Percentiles rank a stretch among this genome's conserved stretches.
Conservation (phyloP, 371 early-diverging fungal species). For the Chytridium lagenaria region DNA sequence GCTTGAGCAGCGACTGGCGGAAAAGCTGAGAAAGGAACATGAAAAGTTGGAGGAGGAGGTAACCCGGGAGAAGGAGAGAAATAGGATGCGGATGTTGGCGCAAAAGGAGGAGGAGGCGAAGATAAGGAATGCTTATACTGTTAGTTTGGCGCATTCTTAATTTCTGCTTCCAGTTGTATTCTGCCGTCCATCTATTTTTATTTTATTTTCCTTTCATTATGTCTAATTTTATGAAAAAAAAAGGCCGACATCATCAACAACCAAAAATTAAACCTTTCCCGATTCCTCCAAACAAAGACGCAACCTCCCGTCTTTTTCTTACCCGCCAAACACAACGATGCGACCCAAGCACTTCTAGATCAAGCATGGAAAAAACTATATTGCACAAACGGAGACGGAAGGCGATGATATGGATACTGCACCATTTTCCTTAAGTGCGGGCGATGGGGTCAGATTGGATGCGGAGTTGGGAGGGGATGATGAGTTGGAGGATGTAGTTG, state of each 20-base stretch:
- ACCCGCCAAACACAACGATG: constrained; percentile 50
- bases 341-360: constrained; percentile 14
- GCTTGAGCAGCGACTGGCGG: constrained; percentile 13
- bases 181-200: neutral
- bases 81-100: neutral
- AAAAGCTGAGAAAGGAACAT: constrained; percentile 10
- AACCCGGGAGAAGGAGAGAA: neutral
- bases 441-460: neutral
- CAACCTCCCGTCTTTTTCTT: constrained; percentile 58
- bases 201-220: neutral
- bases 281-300: constrained; percentile 56
- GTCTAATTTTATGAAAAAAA: neutral
- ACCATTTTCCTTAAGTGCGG: no score
- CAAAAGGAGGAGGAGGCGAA: neutral
- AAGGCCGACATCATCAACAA: neutral
- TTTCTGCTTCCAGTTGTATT: no score
- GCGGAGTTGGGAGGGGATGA: neutral
- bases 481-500: constrained; percentile 4
- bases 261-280: constrained; percentile 28
- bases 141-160: no score
- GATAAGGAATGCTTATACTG: neutral
- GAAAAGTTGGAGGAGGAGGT: neutral
- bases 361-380: neutral
- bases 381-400: neutral
- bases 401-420: no score